Evolutionary conservation across 164 flowering plant genomes (phyloP), one percentile per base, ranked within the genome.

Genomic region (Stephania japonica): DNA sequence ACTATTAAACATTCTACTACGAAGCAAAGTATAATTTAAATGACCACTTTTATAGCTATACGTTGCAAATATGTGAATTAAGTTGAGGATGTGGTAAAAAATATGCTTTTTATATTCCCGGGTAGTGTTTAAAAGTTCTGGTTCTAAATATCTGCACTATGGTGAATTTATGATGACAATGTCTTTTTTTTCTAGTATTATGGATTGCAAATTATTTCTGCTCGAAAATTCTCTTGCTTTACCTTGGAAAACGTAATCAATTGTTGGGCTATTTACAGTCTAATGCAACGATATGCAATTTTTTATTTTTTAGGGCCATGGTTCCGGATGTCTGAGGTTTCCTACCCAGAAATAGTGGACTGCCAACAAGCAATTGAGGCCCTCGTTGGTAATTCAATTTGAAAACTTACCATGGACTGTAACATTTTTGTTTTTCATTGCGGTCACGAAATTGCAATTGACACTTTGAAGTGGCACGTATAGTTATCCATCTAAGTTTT

Each of bases 331-430:
- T 87, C 88, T 21, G 84, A 72, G 70, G 83, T 93, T 66, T 85
- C 86, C 26, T 95, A 95, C 72, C 81, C 85, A 53, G 99, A 95
- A 80, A 84, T 95, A 75, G 69, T 65, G 50, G 87, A 93, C 86
- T 75, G 71, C 75, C 76, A 84, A 72, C 78, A 78, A 73, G 99
- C 97, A 53, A 75, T 85, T 38, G 81, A 82, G 72, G 86, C 76
- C 27, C 87, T 94, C 8, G 74, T 84, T 73, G 95, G 99, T 86
- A 80, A 75, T 65, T 32, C 7, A 42, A 18, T 56, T 19, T 62
- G 19, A 24, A 65, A 32, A 19, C 42, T 44, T 23, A 53, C 62
- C 19, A 10, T 53, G 8, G 59, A 19, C n/a, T 47, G 21, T 62
- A 12, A 2, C 69, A 21, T 71, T 78, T 78, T 63, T 56, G 18